phyloP scores from a whole-genome alignment of 768 basidiomycete genomes.

The Cytidiella melzeri region DNA sequence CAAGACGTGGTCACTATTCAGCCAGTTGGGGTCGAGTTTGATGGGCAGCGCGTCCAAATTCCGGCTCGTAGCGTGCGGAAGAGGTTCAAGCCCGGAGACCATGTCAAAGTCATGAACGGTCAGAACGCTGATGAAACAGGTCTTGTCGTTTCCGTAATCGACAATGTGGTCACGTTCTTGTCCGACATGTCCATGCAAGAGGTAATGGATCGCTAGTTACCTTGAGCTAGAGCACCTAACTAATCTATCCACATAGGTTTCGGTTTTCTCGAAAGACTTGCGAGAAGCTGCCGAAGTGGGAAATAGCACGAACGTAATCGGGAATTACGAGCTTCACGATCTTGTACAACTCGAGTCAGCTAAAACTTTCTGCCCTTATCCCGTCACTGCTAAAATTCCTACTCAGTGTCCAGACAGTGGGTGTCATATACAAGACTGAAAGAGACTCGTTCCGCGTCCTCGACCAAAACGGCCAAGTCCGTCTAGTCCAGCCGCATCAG shows the following conservation, averaged over 20 bases:
- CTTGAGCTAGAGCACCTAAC: neutral
- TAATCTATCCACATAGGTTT: slow-evolving; percentile 49
- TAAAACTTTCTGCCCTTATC: neutral
- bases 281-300: slow-evolving; percentile 97
- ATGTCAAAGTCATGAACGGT: slow-evolving; percentile 97
- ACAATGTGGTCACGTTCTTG: slow-evolving; percentile 90
- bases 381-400: slow-evolving; percentile 6
- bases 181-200: slow-evolving; percentile 98
- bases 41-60: slow-evolving; percentile 81
- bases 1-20: slow-evolving; percentile 84
- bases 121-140: slow-evolving; percentile 95
- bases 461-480: slow-evolving; percentile 88
- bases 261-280: slow-evolving; percentile 95
- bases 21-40: slow-evolving; percentile 75
- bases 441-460: slow-evolving; percentile 93
- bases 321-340: slow-evolving; percentile 94
- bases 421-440: slow-evolving; percentile 97
- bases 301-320: slow-evolving; percentile 82
- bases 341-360: slow-evolving; percentile 92
- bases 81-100: slow-evolving; percentile 93
- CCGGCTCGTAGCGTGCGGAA: slow-evolving; percentile 89
- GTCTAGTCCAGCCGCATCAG: slow-evolving; percentile 88
- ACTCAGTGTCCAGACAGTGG: slow-evolving; percentile 81
- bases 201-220: slow-evolving; percentile 36
- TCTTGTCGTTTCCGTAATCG: slow-evolving; percentile 85